Percentiles rank a stretch among this genome's conserved stretches.
phyloP scores from a whole-genome alignment of 345 rosid species.

The Schrenkiella parvula region DNA sequence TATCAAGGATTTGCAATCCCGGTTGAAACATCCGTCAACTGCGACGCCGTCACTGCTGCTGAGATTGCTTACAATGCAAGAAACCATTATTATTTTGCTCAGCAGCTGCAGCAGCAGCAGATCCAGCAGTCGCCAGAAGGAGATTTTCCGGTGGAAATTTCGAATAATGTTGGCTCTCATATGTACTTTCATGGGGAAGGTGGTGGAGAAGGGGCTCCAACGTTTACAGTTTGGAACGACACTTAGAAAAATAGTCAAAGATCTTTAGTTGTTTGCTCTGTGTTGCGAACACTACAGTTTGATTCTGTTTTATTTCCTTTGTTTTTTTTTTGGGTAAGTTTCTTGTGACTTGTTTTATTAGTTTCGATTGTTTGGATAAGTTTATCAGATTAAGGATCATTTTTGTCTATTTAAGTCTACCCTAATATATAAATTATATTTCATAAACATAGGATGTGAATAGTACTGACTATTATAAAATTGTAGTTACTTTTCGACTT shows the following conservation, averaged over 20 bases:
- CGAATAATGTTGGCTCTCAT: constrained; percentile 38
- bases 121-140: constrained; percentile 14
- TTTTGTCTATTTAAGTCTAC: background rate
- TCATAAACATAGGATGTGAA: background rate
- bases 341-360: background rate
- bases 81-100: constrained; percentile 43
- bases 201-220: constrained; percentile 46
- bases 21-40: constrained; percentile 28
- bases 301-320: background rate
- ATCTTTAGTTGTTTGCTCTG: constrained; percentile 14
- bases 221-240: constrained; percentile 61
- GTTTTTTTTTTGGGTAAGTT: background rate
- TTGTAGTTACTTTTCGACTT: no score
- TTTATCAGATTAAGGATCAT: background rate
- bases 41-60: constrained; percentile 27
- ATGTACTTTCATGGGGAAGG: constrained; percentile 33
- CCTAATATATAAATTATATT: background rate
- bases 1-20: constrained; percentile 43
- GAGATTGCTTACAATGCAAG: constrained; percentile 41
- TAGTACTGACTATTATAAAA: no score
- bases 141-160: constrained; percentile 21
- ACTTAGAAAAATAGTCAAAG: constrained; percentile 13
- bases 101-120: constrained; percentile 19
- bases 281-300: constrained; percentile 16
- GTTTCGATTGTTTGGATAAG: constrained; percentile 15